Conservation (phyloP, 2,329 filamentous ascomycete species). For the Beauveria bassiana region DNA sequence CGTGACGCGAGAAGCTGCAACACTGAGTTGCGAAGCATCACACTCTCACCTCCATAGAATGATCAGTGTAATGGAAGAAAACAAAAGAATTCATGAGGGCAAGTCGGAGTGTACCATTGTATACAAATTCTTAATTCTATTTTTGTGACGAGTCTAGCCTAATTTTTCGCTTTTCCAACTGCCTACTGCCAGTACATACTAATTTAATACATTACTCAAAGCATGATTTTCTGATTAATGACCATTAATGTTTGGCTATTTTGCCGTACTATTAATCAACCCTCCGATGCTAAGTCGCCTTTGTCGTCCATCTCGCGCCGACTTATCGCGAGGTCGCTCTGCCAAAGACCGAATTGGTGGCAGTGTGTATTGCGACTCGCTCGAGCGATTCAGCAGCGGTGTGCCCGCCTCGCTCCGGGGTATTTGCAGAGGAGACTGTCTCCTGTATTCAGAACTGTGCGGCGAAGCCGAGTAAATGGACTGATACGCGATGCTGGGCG, state of each 20-base stretch:
- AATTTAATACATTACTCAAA: neutral
- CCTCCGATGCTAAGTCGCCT: constrained; percentile 11
- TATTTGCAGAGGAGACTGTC: constrained; percentile 42
- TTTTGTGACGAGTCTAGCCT: neutral
- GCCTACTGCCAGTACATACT: neutral
- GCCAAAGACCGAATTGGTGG: constrained; percentile 39
- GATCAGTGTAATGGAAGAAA: neutral
- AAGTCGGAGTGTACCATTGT: neutral
- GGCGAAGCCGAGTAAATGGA: constrained; percentile 36
- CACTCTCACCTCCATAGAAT: neutral
- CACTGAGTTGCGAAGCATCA: neutral
- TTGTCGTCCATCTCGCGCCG: neutral
- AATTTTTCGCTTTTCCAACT: neutral
- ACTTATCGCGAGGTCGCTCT: constrained; percentile 16
- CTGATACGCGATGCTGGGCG: constrained; percentile 1
- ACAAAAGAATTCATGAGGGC: neutral
- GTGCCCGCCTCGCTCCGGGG: constrained; percentile 39
- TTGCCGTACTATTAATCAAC: constrained; percentile 2
- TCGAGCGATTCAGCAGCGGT: constrained; percentile 23
- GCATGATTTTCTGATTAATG: neutral
- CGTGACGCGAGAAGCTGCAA: constrained; percentile 2
- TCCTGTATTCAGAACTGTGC: constrained; percentile 36
- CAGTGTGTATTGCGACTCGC: constrained; percentile 34
- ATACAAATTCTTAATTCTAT: neutral
- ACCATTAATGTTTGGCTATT: neutral